phyloP scores from a whole-genome alignment of 306 rosid species.

The Pyrus bretschneideri region DNA sequence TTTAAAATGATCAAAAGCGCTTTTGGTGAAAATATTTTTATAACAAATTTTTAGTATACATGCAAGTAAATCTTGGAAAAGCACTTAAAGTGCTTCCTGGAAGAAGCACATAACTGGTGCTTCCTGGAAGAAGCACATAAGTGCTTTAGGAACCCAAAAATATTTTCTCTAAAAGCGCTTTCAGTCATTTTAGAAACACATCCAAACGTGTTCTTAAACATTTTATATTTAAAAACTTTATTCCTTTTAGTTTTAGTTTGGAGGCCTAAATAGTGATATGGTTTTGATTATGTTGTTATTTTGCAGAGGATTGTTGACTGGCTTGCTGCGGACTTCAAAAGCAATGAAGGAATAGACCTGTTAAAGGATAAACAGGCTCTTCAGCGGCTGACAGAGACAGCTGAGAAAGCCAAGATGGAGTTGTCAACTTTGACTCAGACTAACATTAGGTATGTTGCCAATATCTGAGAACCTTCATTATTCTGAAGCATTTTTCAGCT shows the following conservation, averaged over 20 bases:
- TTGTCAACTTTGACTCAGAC: constrained; percentile 80
- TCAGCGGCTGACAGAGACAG: constrained; percentile 94
- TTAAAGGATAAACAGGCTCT: constrained; percentile 96
- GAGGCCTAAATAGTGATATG: background rate
- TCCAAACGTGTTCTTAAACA: background rate
- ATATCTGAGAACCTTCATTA: background rate
- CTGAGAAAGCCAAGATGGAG: constrained; percentile 96
- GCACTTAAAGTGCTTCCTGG: too few relatives aligned
- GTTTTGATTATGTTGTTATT: background rate
- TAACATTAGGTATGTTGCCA: constrained; percentile 55
- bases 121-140: too few relatives aligned
- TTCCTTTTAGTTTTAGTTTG: background rate
- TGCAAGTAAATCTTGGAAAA: too few relatives aligned
- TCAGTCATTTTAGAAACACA: too few relatives aligned
- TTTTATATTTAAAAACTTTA: background rate
- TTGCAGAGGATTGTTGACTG: constrained; percentile 87
- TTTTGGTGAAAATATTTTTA: too few relatives aligned
- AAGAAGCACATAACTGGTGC: too few relatives aligned
- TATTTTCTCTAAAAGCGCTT: too few relatives aligned
- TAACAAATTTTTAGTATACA: too few relatives aligned
- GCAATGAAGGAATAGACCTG: constrained; percentile 84
- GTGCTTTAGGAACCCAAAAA: too few relatives aligned
- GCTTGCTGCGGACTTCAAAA: constrained; percentile 70
- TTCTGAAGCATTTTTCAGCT: background rate
- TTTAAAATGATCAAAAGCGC: too few relatives aligned